Conservation (phyloP, 2,329 filamentous ascomycete genomes). For the Nemania sp. region DNA sequence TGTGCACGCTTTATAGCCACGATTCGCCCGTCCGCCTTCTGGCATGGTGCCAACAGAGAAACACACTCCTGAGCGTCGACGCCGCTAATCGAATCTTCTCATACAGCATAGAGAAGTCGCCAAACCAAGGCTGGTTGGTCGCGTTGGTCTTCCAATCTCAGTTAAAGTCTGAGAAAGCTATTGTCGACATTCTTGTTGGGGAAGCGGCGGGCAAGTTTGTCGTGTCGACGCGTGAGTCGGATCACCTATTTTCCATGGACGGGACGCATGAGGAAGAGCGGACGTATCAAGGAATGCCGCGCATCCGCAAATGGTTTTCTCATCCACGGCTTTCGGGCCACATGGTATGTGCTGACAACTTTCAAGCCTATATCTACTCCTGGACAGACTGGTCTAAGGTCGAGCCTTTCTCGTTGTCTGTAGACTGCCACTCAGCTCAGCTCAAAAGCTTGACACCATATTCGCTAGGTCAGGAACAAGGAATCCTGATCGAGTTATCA, state of each 20-base stretch:
- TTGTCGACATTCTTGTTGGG: neutral
- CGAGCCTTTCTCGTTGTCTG: neutral
- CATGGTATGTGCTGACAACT: neutral
- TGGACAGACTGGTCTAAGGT: neutral
- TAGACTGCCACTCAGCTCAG: neutral
- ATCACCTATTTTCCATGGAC: neutral
- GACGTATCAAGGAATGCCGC: neutral
- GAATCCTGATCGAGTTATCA: neutral
- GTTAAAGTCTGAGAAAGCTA: neutral
- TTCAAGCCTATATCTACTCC: neutral
- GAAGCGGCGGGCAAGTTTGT: neutral
- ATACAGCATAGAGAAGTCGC: neutral
- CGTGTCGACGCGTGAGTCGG: conserved; percentile 6
- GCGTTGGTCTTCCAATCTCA: neutral
- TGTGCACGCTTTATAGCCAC: neutral
- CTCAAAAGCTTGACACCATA: neutral
- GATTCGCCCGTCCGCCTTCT: conserved; percentile 2
- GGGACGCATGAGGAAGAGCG: neutral
- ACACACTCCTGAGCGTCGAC: conserved; percentile 3
- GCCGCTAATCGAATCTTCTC: neutral
- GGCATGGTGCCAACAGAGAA: conserved; percentile 3
- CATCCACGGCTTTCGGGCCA: neutral
- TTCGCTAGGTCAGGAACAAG: neutral
- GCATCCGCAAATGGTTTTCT: neutral
- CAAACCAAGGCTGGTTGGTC: neutral